A percentile compares a stretch with the other conserved stretches of the same genome.
Conservation (phyloP, 2,329 filamentous ascomycete genomes). For the Ophiostoma tasmaniense region DNA sequence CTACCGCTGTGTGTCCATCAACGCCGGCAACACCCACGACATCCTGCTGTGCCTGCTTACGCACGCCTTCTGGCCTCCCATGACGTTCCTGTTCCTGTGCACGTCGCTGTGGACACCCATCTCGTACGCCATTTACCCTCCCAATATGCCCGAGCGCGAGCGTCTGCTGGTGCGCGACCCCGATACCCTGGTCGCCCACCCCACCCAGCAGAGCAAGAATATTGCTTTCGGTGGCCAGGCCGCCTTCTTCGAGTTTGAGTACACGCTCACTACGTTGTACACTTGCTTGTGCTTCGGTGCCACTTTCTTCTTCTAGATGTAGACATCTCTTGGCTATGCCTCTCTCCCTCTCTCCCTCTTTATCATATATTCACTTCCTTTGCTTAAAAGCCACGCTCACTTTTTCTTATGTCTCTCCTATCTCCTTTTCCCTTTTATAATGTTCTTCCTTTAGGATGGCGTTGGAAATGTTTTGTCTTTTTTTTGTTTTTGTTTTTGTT, state of each 20-base stretch:
- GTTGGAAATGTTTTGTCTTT: slow-evolving; percentile 1
- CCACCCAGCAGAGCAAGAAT: slow-evolving; percentile 34
- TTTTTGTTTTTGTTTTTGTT: neutral
- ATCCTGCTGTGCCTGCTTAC: slow-evolving; percentile 47
- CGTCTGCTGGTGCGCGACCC: slow-evolving; percentile 47
- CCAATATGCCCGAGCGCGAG: slow-evolving; percentile 49
- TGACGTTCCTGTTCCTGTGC: slow-evolving; percentile 48
- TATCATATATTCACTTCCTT: neutral
- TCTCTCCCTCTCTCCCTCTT: neutral
- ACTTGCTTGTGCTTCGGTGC: slow-evolving; percentile 42
- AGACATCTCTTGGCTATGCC: too few species aligned
- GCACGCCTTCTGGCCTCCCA: slow-evolving; percentile 53
- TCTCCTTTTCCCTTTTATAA: slow-evolving; percentile 1
- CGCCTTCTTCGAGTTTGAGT: slow-evolving; percentile 49
- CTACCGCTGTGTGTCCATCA: slow-evolving; percentile 32
- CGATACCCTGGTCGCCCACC: slow-evolving; percentile 44
- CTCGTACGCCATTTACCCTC: slow-evolving; percentile 52
- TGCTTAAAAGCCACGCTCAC: slow-evolving; percentile 4
- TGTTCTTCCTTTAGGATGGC: neutral
- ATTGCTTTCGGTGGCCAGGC: slow-evolving; percentile 44
- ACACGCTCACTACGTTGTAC: slow-evolving; percentile 41
- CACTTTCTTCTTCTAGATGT: slow-evolving; percentile 15
- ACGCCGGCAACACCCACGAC: slow-evolving; percentile 45
- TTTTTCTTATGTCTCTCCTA: slow-evolving; percentile 4
- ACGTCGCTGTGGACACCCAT: slow-evolving; percentile 51